Evolutionary conservation across 345 rosid genomes (phyloP), one percentile per base, ranked within the genome.

Genomic region (Aurinia saxatilis): DNA sequence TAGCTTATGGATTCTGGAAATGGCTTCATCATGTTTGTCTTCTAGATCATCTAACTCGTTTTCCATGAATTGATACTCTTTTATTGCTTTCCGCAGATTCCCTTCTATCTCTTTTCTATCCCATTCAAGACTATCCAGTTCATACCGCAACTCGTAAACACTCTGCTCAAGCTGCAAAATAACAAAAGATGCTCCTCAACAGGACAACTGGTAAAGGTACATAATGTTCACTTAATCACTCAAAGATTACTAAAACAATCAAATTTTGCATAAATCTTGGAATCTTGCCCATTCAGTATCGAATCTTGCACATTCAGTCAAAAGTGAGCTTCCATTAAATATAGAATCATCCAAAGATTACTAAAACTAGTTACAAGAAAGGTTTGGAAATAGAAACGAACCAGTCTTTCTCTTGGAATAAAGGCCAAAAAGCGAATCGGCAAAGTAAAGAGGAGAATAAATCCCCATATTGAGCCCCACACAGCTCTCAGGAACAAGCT

Each of bases 101-200:
- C 71, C 82, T 30, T 78, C 81, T 29, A 85, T 78, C 67, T 80
- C 83, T 55, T 81, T 77, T 67, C 77, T 79, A 9, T 81, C 76
- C 82, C 80, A 76, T 35, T 74, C 63, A 44, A 85, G 81, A 65
- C 44, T 71, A 71, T 82, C 85, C 69, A 87, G 38, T 73, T 80
- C 86, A 50, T 73, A 77, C 63, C 75, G 72, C 81, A 81, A 56
- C 59, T 79, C 77, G 17, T 53, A 52, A 57, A 81, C 47, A 57
- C 76, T 68, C 52, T 78, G 76, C 64, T 87, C 93, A 74, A 92
- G 80, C 98, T 92, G 84, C 70, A 82, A 68, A 65, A n/a, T n/a
- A 19, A 46, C 46, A n/a, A 3, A 51, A 40, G 45, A 8, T 42
- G 18, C 27, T 25, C 5, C 41, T 60, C 19, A 38, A 18, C n/a